Evolutionary conservation across 768 basidiomycete genomes (phyloP).

Genomic region (Mycena galericulata): DNA sequence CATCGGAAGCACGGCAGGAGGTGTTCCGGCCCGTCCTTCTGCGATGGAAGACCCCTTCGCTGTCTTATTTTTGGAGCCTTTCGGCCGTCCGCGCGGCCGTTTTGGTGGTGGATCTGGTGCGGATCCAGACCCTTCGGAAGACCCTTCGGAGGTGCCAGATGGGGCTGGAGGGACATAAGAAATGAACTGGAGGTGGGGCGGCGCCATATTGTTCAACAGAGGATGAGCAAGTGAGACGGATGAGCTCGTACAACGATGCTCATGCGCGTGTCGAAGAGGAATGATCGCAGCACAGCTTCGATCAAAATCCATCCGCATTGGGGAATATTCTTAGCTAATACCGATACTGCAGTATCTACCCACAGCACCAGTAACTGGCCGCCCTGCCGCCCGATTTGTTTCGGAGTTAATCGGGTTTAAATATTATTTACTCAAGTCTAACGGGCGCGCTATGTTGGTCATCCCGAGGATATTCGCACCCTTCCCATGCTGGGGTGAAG

Average conservation of each 20-base stretch:
- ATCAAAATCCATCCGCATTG: too few relatives aligned
- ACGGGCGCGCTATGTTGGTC: too few relatives aligned
- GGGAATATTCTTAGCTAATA: too few relatives aligned
- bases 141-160: slow-evolving; percentile 1
- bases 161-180: not conserved
- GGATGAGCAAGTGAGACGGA: not conserved
- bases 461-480: too few relatives aligned
- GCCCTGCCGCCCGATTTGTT: too few relatives aligned
- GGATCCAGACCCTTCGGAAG: slow-evolving; percentile 3
- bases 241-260: not conserved
- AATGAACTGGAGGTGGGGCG: not conserved
- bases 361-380: too few relatives aligned
- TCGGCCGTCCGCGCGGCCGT: not conserved
- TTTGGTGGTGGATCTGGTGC: slow-evolving; percentile 2
- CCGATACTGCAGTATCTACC: too few relatives aligned
- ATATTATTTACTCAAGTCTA: too few relatives aligned
- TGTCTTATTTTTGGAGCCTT: slow-evolving; percentile 12
- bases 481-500: too few relatives aligned
- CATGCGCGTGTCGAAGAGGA: not conserved
- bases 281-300: too few relatives aligned
- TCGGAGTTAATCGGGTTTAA: too few relatives aligned
- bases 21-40: not conserved
- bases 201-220: slow-evolving; percentile 7
- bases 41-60: not conserved
- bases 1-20: not conserved